Evolutionary conservation across 2,329 filamentous ascomycete species (phyloP).

Genomic region (Boeremia exigua): DNA sequence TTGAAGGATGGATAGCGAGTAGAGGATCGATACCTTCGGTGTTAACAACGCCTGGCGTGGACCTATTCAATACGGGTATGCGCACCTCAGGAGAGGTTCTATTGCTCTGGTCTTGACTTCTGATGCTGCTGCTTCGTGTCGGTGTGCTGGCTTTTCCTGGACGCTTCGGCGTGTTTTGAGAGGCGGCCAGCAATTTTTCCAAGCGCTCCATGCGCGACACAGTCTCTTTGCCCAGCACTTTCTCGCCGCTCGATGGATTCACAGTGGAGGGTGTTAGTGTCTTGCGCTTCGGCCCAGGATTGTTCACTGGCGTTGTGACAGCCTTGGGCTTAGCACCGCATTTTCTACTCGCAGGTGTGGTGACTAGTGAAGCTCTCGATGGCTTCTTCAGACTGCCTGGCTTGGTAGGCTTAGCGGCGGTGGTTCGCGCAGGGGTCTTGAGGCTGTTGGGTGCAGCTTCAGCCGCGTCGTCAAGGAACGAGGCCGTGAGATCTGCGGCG

Average conservation of each 20-base stretch:
- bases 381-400: slow-evolving; percentile 20
- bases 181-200: background rate
- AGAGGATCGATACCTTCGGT: background rate
- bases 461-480: slow-evolving; percentile 13
- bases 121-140: background rate
- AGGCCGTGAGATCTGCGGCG: slow-evolving; percentile 11
- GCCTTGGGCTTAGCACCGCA: background rate
- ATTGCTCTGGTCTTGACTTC: background rate
- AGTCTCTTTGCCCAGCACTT: background rate
- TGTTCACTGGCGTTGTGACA: background rate
- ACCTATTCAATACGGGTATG: background rate
- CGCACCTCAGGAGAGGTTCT: slow-evolving; percentile 3
- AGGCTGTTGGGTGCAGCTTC: background rate
- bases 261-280: background rate
- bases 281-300: background rate
- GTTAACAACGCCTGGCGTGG: background rate
- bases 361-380: background rate
- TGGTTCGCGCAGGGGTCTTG: slow-evolving; percentile 2
- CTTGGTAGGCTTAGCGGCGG: background rate
- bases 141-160: background rate
- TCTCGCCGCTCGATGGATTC: background rate
- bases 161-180: background rate
- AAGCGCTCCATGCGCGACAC: slow-evolving; percentile 3
- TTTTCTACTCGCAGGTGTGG: slow-evolving; percentile 9
- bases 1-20: background rate